phyloP scores from a whole-genome alignment of 495 filamentous ascomycete species.

The Pyronema domesticum region DNA sequence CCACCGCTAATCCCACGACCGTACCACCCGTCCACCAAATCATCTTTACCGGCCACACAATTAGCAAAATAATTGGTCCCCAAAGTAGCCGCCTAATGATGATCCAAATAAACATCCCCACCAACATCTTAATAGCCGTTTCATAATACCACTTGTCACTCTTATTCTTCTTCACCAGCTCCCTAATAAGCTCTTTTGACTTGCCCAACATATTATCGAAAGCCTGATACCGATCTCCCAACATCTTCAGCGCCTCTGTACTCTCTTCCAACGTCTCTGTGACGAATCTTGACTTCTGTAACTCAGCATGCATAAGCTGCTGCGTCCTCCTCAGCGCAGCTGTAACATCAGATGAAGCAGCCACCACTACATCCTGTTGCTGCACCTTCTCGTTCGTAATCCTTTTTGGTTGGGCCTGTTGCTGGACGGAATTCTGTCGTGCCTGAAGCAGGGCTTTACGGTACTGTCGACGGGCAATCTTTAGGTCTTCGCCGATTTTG shows the following conservation, averaged over 20 bases:
- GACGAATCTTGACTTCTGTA: slow-evolving; percentile 71
- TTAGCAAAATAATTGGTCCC: slow-evolving; percentile 74
- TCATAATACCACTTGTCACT: slow-evolving; percentile 94
- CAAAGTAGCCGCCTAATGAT: slow-evolving; percentile 68
- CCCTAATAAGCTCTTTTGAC: slow-evolving; percentile 55
- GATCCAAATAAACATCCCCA: slow-evolving; percentile 65
- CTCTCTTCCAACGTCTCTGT: slow-evolving; percentile 68
- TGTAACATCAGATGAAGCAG: slow-evolving; percentile 69
- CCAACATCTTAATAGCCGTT: slow-evolving; percentile 64
- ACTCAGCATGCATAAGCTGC: slow-evolving; percentile 60
- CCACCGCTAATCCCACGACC: slow-evolving; percentile 24
- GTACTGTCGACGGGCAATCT: slow-evolving; percentile 50
- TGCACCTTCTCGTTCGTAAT: slow-evolving; percentile 30
- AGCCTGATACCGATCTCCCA: slow-evolving; percentile 59
- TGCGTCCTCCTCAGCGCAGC: slow-evolving; percentile 69
- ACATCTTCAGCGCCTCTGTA: slow-evolving; percentile 57
- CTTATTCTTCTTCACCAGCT: slow-evolving; percentile 70
- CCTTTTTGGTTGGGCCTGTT: slow-evolving; percentile 28
- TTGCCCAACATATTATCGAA: slow-evolving; percentile 59
- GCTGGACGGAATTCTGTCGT: slow-evolving; percentile 53
- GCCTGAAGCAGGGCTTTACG: slow-evolving; percentile 71
- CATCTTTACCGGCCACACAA: slow-evolving; percentile 63
- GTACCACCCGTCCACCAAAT: slow-evolving; percentile 32
- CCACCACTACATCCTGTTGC: slow-evolving; percentile 49
- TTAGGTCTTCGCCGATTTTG: slow-evolving; percentile 50